Base-by-base conservation (phyloP, 495 filamentous ascomycete genomes). In the Jackrogersella minutella region DNA sequence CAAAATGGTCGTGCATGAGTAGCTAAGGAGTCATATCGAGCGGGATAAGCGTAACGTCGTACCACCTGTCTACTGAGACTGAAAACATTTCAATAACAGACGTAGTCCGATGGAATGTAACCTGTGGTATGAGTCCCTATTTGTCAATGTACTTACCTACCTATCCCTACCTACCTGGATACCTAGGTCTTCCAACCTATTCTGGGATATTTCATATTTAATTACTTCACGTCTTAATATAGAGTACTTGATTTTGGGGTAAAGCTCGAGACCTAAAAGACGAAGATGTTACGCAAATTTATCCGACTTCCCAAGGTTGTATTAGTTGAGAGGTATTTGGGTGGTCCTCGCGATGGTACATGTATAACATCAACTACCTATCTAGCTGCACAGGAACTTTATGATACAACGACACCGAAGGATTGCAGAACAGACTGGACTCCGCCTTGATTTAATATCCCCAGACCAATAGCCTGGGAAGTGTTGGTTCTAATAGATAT, bases 301-400 rank as follows among this genome's bases (percentile, higher is more conserved):
- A n/a, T n/a, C n/a, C n/a, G n/a, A n/a, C n/a, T n/a, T n/a, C n/a
- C n/a, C n/a, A n/a, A n/a, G n/a, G 8, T 44, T 7, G 9, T 30
- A 49, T 30, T 9, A 8, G 2, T 6, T 55, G 5, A 37, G 10
- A 11, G 33, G 14, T 8, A 5, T 28, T 1, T 24, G 39, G 16
- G 1, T 10, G 37, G 8, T 13, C 30, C 11, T 41, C 17, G 8
- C n/a, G 28, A n/a, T 31, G 21, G 7, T 47, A 51, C 37, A 21
- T 54, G 57, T 59, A 41, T 49, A 55, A 66, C 62, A 14, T 31
- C 47, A 59, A 55, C 22, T 33, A 41, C n/a, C n/a, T n/a, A n/a
- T n/a, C n/a, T n/a, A n/a, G n/a, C n/a, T n/a, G n/a, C n/a, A n/a
- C n/a, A n/a, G n/a, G n/a, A n/a, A n/a, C 37, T 54, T 36, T 31